phyloP scores from a whole-genome alignment of 164 flowering plant species.

The Magnolia kwangsiensis region DNA sequence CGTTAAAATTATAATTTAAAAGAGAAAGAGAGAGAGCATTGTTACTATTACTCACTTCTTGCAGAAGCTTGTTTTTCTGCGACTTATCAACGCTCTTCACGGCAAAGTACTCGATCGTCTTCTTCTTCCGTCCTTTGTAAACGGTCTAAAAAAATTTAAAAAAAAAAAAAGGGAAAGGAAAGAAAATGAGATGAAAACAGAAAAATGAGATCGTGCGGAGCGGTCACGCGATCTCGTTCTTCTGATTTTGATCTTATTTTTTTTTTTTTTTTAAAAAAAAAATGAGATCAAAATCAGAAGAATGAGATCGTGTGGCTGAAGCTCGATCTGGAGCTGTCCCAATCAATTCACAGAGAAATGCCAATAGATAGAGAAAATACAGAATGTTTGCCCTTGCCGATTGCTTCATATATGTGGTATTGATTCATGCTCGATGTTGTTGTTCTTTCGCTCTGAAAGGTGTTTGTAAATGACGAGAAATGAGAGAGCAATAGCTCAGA shows the following conservation, averaged over 20 bases:
- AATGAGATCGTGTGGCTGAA: background rate
- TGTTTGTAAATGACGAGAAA: background rate
- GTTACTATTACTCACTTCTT: constrained; percentile 54
- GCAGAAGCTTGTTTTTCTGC: constrained; percentile 81
- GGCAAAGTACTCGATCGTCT: constrained; percentile 89
- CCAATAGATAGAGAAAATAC: constrained; percentile 28
- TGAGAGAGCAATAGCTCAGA: background rate
- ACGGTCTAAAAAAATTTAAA: constrained; percentile 57
- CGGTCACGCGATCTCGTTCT: background rate
- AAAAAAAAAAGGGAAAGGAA: background rate
- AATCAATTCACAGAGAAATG: background rate
- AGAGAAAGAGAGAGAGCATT: background rate
- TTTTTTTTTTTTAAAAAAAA: no score
- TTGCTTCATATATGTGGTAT: constrained; percentile 81
- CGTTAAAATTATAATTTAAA: background rate
- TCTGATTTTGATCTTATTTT: no score
- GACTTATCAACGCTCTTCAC: constrained; percentile 93
- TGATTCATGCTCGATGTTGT: constrained; percentile 48
- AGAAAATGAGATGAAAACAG: background rate
- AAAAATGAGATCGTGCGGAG: background rate
- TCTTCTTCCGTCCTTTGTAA: constrained; percentile 98
- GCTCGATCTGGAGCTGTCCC: background rate
- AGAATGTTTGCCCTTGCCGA: constrained; percentile 85
- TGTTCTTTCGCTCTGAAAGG: background rate
- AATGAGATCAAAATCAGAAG: background rate